Base-by-base conservation (phyloP, 2,329 filamentous ascomycete species). In the Aulographum hederae region DNA sequence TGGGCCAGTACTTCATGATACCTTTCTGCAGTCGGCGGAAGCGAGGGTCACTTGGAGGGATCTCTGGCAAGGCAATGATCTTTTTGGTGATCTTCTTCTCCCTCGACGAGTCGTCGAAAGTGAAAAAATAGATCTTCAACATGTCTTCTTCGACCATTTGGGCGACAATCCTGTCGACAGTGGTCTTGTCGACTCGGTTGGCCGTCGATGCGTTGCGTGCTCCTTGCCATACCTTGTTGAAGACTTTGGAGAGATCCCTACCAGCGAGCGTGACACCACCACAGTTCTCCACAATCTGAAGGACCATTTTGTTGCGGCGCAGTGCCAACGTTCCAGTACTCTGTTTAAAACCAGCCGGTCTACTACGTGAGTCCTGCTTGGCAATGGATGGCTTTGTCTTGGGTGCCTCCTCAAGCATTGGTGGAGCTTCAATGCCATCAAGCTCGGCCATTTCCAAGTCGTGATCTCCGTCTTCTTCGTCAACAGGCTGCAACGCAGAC, bases 201-300 rank as follows among this genome's bases (percentile, higher is more conserved):
- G 54, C 46, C 36, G 54, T 42, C 5, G 38, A 46, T 38, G 44
- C 35, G 11, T 56, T 58, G 36, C 54, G 43, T 6, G 48, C 41
- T 37, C 54, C 58, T 32, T 58, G 50, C 67, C 69, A 74, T 12
- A 58, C 49, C 3, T 59, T 58, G 11, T 56, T 50, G 38, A 69
- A 71, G 6, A 68, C 61, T 38, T 60, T 56, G 46, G 57, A 60
- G n/a, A 73, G 54, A 39, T 70, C 66, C 28, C 53, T 53, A 16
- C 65, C 59, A 23, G 63, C 56, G 3, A 69, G 66, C 32, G 65
- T 71, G 3, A 65, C 60, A 5, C 70, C 70, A 28, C 57, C 56
- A 33, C 62, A 63, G 30, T 58, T 54, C 28, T 64, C 51, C 10
- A 73, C 42, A 25, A 73, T 61, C 17, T 68, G 57, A 43, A 67